Percentiles rank a stretch among this genome's conserved stretches.
Evolutionary conservation across 169 alveolate species (phyloP).

Genomic region (Theileria equi): DNA sequence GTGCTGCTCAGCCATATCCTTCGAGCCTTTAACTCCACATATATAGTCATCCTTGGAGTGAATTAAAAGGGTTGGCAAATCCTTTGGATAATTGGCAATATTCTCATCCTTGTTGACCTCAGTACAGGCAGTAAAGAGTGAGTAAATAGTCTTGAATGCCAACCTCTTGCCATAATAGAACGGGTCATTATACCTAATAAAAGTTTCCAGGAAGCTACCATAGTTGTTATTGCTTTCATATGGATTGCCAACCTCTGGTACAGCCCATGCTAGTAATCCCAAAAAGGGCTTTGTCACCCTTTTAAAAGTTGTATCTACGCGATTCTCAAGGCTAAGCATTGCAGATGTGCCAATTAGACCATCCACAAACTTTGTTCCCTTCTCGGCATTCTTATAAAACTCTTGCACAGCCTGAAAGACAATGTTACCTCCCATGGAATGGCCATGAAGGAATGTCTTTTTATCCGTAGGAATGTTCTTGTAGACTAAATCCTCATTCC

Average conservation of each 20-base stretch:
- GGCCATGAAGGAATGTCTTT: slow-evolving; percentile 54
- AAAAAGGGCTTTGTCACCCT: neutral
- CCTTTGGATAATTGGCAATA: slow-evolving; percentile 26
- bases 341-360: slow-evolving; percentile 66
- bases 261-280: neutral
- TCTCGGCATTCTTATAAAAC: neutral
- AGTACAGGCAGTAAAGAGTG: slow-evolving; percentile 28
- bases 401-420: slow-evolving; percentile 45
- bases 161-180: neutral
- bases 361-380: slow-evolving; percentile 30
- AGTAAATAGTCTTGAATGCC: neutral
- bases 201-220: too few species aligned
- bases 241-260: neutral
- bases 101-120: slow-evolving; percentile 30
- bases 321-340: slow-evolving; percentile 47
- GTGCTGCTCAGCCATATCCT: too few species aligned
- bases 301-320: neutral
- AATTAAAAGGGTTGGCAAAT: slow-evolving; percentile 57
- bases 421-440: slow-evolving; percentile 72
- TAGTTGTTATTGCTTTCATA: neutral
- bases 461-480: slow-evolving; percentile 17
- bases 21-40: too few species aligned
- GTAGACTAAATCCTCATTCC: slow-evolving; percentile 8
- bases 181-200: too few species aligned
- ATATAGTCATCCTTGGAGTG: slow-evolving; percentile 57